phyloP scores from a whole-genome alignment of 306 rosid genomes.

The Sicyos baderoa region DNA sequence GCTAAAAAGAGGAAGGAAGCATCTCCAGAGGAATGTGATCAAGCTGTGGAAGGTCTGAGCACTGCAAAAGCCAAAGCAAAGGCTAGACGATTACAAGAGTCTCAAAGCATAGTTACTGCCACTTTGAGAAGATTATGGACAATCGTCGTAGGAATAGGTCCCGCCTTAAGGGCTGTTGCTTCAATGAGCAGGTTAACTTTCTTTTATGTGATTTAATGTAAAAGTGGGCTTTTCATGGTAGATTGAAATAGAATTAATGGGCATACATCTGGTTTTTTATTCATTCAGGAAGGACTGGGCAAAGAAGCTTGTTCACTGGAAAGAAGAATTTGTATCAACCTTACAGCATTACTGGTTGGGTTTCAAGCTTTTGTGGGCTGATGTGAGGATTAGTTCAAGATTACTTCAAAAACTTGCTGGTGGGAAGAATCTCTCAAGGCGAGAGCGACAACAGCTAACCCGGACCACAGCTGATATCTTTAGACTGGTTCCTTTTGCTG shows the following conservation, averaged over 20 bases:
- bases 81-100: constrained; percentile 62
- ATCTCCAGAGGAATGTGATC: constrained; percentile 91
- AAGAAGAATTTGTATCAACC: constrained; percentile 57
- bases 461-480: constrained; percentile 88
- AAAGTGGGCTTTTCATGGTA: background rate
- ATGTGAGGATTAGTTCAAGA: constrained; percentile 75
- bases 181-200: constrained; percentile 72
- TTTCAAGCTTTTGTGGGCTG: constrained; percentile 66
- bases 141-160: constrained; percentile 59
- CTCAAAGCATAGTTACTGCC: constrained; percentile 33
- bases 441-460: constrained; percentile 86
- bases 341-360: constrained; percentile 94
- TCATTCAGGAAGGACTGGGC: constrained; percentile 82
- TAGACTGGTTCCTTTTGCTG: constrained; percentile 85
- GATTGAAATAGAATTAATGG: constrained; percentile 18
- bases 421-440: constrained; percentile 84
- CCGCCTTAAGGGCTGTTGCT: constrained; percentile 64
- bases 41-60: constrained; percentile 79
- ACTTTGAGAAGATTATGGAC: constrained; percentile 48
- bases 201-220: constrained; percentile 4
- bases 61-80: constrained; percentile 77
- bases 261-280: background rate
- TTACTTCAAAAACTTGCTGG: constrained; percentile 78
- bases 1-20: constrained; percentile 62
- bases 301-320: constrained; percentile 73